Base-by-base conservation (phyloP, 306 rosid genomes). In the Ziziphus jujuba region DNA sequence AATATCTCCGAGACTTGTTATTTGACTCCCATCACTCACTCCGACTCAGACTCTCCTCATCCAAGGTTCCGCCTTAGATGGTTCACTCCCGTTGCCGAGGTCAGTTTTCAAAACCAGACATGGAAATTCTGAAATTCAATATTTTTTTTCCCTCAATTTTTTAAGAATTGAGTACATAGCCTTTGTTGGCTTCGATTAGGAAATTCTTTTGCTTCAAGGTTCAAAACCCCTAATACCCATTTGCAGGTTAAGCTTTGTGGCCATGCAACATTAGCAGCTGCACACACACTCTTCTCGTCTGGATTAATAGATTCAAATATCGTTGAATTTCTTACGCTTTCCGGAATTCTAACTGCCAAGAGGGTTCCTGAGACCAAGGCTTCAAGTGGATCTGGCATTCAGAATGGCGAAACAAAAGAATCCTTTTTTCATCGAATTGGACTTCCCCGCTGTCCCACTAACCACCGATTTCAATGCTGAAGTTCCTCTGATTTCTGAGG, bases 171-270 rank as follows among this genome's bases (percentile, higher is more conserved):
- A n/a, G n/a, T n/a, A n/a, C n/a, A n/a, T n/a, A n/a, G n/a, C n/a
- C n/a, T 25, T 8, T 56, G 24, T 25, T n/a, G n/a, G n/a, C n/a
- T n/a, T n/a, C n/a, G n/a, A n/a, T n/a, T n/a, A n/a, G n/a, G n/a
- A n/a, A n/a, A n/a, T n/a, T n/a, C n/a, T n/a, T n/a, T n/a, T n/a
- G 60, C 20, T 38, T 51, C n/a, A n/a, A n/a, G n/a, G n/a, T n/a
- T n/a, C 34, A 40, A 50, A 60, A 61, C 33, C 48, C 33, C 16
- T 19, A 50, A 47, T 43, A 24, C 49, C 16, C 52, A 77, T n/a
- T n/a, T 65, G 56, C 85, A 88, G 96, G 90, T 91, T 77, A 21
- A 82, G 22, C 88, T 92, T 63, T 92, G 98, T 67, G 98, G 95
- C 38, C 95, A 87, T 76, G 97, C 89, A 50, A 92, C 98, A 73